Base-by-base conservation (phyloP, 2,329 filamentous ascomycete species). In the Paecilomyces dactylethromorphus region DNA sequence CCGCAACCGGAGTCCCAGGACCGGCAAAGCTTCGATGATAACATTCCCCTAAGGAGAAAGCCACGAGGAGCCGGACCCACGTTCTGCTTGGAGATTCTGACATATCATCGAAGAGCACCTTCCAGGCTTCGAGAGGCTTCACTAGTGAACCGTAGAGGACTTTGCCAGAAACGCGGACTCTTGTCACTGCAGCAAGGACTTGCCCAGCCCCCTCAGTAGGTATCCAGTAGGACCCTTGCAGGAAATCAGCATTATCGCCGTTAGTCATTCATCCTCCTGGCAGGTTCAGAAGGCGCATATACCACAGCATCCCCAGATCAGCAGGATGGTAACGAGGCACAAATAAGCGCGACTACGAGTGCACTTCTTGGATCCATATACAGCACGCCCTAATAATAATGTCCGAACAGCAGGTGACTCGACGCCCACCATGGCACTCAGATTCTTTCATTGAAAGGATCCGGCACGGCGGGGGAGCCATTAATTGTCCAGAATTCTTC, bases 321-420 rank as follows among this genome's bases (percentile, higher is more conserved):
- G 15, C 39, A 18, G n/a, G 2, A 8, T 8, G 32, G 15, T 15
- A 3, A 18, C 35, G 35, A 45, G 35, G 15, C 15, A 45, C 15
- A 45, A 4, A 45, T 39, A 18, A 45, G 15, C 5, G 32, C 18
- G 18, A 45, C 15, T 45, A 45, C 13, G 15, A 10, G 15, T 6
- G 15, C 3, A 10, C 50, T 45, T 33, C 11, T n/a, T 15, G 22
- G n/a, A 56, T 24, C 15, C 18, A 35, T 10, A 22, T 13, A 21
- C 22, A 13, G 12, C 5, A 26, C 1, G 11, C 13, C 31, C 21
- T 58, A 31, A 21, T 13, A 53, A 58, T 55, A 21, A 74, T 77
- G 73, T 77, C 56, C 65, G 73, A 69, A 67, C 71, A 74, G 64
- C 72, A 70, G 67, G 68, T 71, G 73, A 69, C 72, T 72, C 63